Evolutionary conservation across 257 asterid species (phyloP).

Genomic region (Solanum piurae): DNA sequence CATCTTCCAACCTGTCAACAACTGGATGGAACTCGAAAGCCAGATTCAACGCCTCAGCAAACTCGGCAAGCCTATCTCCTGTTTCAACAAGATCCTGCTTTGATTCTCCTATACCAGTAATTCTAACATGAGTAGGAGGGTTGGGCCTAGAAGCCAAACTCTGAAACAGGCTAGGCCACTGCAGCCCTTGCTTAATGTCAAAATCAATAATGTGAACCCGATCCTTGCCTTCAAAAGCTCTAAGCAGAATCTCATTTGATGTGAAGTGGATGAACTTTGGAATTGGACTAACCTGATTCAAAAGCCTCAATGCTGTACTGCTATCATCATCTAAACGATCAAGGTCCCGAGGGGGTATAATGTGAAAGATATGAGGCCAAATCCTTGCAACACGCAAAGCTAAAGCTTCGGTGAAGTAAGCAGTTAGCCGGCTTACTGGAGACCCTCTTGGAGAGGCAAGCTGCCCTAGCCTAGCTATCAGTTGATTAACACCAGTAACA

Average conservation of each 20-base stretch:
- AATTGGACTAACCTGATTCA: conserved; percentile 74
- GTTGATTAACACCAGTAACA: conserved; percentile 43
- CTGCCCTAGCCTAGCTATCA: conserved; percentile 70
- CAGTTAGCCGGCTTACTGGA: conserved; percentile 55
- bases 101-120: conserved; percentile 86
- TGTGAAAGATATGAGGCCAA: conserved; percentile 80
- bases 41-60: conserved; percentile 59
- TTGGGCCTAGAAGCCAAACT: conserved; percentile 62
- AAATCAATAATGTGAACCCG: conserved; percentile 84
- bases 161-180: conserved; percentile 89
- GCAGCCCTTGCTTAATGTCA: conserved; percentile 86
- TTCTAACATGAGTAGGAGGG: conserved; percentile 79
- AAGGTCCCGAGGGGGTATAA: conserved; percentile 52
- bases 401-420: conserved; percentile 86
- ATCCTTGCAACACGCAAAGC: conserved; percentile 53
- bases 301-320: conserved; percentile 41
- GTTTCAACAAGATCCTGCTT: conserved; percentile 82
- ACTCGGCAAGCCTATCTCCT: conserved; percentile 60
- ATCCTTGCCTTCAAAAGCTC: conserved; percentile 75
- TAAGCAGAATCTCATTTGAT: conserved; percentile 69
- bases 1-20: conserved; percentile 84
- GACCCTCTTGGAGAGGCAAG: conserved; percentile 89
- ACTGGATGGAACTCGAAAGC: conserved; percentile 88
- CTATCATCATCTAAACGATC: conserved; percentile 54
- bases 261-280: conserved; percentile 83